phyloP scores from a whole-genome alignment of 495 filamentous ascomycete species.

The Aspergillus taichungensis region DNA sequence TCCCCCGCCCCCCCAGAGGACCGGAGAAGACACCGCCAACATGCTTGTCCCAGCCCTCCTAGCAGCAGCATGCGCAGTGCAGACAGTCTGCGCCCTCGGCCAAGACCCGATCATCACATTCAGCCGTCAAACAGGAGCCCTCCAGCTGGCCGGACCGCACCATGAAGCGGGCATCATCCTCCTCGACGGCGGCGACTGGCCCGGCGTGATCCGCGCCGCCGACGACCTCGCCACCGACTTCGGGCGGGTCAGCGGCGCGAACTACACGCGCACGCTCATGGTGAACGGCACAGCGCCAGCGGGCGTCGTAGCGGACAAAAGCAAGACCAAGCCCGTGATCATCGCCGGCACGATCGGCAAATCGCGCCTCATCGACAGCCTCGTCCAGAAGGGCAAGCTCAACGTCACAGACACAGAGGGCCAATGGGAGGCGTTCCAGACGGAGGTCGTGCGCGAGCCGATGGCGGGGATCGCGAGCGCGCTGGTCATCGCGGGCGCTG shows the following conservation, averaged over 20 bases:
- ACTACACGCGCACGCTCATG: constrained; percentile 13
- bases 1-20: no score
- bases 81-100: no score
- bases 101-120: no score
- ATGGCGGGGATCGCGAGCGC: constrained; percentile 48
- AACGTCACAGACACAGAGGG: constrained; percentile 46
- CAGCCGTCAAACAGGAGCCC: no score
- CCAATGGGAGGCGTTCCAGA: constrained; percentile 64
- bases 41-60: no score
- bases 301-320: no score
- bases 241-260: constrained; percentile 54
- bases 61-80: no score
- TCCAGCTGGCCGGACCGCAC: no score
- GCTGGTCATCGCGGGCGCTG: constrained; percentile 60
- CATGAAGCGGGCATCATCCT: not conserved
- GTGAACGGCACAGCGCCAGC: no score
- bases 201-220: constrained; percentile 59
- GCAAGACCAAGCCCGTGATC: constrained; percentile 38
- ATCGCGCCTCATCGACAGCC: constrained; percentile 48
- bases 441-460: constrained; percentile 49
- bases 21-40: no score
- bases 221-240: constrained; percentile 63
- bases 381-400: constrained; percentile 46
- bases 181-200: constrained; percentile 43
- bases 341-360: constrained; percentile 62